Conservation (phyloP, 176 grass and related monocot genomes). For the Pontederia paniculata region DNA sequence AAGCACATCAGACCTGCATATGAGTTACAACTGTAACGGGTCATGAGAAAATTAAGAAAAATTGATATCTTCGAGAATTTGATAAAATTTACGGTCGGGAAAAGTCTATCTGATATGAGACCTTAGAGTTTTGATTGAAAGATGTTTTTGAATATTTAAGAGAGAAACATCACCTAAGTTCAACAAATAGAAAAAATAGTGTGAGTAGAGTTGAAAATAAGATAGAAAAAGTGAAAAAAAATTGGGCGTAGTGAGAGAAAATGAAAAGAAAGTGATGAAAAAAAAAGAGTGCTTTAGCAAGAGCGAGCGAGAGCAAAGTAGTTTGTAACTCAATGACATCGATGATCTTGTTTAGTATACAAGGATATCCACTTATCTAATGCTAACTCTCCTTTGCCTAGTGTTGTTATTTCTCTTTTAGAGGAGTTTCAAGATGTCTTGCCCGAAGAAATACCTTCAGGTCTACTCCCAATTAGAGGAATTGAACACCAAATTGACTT, state of each 20-base stretch:
- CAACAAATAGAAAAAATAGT: neutral
- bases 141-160: too few relatives aligned
- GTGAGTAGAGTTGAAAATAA: neutral
- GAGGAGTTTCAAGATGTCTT: neutral
- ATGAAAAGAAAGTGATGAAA: neutral
- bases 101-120: too few relatives aligned
- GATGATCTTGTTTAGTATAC: neutral
- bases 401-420: neutral
- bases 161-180: too few relatives aligned
- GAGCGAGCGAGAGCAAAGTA: neutral
- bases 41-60: too few relatives aligned
- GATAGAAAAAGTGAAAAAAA: neutral
- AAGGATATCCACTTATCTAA: too few relatives aligned
- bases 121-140: too few relatives aligned
- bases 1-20: too few relatives aligned
- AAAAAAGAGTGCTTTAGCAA: neutral
- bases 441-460: neutral
- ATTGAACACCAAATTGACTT: constrained; percentile 9
- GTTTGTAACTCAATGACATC: neutral
- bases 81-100: too few relatives aligned
- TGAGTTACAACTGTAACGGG: too few relatives aligned
- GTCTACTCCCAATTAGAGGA: neutral
- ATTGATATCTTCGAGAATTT: too few relatives aligned
- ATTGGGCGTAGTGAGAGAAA: neutral
- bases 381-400: too few relatives aligned